Evolutionary conservation across 768 basidiomycete species (phyloP), one percentile per base, ranked within the genome.

Genomic region (Boletellus ananas): DNA sequence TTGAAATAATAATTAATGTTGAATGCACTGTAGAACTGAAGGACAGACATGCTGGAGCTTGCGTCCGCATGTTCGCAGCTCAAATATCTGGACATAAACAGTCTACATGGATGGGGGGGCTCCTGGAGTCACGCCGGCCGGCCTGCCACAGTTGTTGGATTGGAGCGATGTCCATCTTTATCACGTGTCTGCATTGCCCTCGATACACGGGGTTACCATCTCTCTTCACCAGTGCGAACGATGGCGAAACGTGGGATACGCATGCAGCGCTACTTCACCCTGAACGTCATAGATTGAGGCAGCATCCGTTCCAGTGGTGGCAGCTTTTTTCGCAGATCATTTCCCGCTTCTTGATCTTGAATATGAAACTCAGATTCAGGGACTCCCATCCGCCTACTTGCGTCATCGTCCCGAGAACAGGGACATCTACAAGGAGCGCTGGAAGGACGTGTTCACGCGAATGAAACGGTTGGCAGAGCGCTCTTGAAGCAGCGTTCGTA

Each of bases 11-110:
- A 1, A 34, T 51, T 18, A 5, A 41, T 5, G 16, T 51, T 14
- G 9, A 29, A 11, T 29, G 23, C 14, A 27, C 12, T 17, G 21
- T 48, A 9, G 33, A 41, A 16, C 16, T 48, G 16, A 17, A 34
- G n/a, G n/a, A n/a, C n/a, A n/a, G 46, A 51, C n/a, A 8, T 51
- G 14, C 27, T 51, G 13, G 39, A 41, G 11, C 35, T 51, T 3
- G 34, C 18, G 17, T 36, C 33, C 5, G 12, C 17, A 12, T 34
- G 45, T n/a, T 45, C 13, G 3, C 50, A 10, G 4, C 11, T 41
- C 27, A n/a, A 7, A 12, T 11, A 6, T 21, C 27, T 51, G n/a
- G 9, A 13, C 12, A 50, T 54, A 35, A 36, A 54, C 10, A 16
- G 35, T 2, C 3, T 1, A 3, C 17, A 9, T 21, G 52, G 49